A percentile compares a stretch with the other conserved stretches of the same genome.
phyloP scores from a whole-genome alignment of 495 filamentous ascomycete species.

The Neurospora africana region DNA sequence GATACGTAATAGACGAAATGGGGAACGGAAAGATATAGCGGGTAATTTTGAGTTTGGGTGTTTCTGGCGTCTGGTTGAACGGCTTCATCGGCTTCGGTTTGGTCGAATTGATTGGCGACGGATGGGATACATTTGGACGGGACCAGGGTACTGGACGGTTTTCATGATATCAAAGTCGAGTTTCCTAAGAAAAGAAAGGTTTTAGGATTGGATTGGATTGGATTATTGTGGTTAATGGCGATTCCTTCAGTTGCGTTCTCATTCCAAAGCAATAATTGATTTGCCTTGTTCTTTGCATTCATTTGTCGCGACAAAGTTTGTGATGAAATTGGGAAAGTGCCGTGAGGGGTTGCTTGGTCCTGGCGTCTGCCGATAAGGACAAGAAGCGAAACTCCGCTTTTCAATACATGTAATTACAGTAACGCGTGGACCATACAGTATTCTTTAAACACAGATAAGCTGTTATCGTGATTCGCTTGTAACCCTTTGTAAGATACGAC shows the following conservation, averaged over 20 bases:
- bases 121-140: neutral
- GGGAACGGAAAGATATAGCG: neutral
- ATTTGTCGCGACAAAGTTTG: neutral
- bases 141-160: neutral
- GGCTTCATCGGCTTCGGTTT: neutral
- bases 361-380: neutral
- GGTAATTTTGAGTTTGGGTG: neutral
- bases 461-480: neutral
- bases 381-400: neutral
- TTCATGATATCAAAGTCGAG: neutral
- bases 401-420: neutral
- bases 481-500: neutral
- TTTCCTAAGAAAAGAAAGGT: neutral
- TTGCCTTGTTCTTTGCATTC: neutral
- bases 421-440: neutral
- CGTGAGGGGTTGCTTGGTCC: neutral
- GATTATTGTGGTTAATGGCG: neutral
- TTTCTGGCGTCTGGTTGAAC: neutral
- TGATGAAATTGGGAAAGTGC: neutral
- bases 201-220: neutral
- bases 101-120: neutral
- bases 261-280: neutral
- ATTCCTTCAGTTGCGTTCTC: neutral
- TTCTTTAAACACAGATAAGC: neutral
- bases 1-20: neutral